These are phyloP conservation scores for Zygoascus flipseniorum DNA, from an alignment of 805 yeast species.

Conservation along the genomic window DNA sequence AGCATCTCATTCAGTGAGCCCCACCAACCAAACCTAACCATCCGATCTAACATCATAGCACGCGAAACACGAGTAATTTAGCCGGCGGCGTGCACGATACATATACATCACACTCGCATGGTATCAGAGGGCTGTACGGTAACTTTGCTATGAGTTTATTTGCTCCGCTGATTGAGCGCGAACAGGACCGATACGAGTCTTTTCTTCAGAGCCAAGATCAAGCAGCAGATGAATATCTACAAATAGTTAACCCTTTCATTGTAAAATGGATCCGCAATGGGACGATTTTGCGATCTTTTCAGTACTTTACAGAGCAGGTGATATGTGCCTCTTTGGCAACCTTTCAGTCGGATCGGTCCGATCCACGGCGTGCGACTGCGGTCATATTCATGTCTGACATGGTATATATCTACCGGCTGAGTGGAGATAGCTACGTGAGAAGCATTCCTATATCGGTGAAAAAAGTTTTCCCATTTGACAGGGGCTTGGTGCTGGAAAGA, in stretches of 20 bases:
- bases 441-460: conserved; percentile 62
- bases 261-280: conserved; percentile 46
- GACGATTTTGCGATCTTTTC: conserved; percentile 39
- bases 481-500: conserved; percentile 60
- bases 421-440: conserved; percentile 51
- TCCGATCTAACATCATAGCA: too few species aligned
- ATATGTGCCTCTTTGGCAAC: conserved; percentile 53
- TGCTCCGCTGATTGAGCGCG: neutral
- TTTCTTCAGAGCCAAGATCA: too few species aligned
- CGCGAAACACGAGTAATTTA: too few species aligned
- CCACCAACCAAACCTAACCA: too few species aligned
- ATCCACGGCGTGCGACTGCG: conserved; percentile 29
- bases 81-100: too few species aligned
- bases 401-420: conserved; percentile 52
- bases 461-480: conserved; percentile 53
- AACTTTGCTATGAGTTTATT: neutral
- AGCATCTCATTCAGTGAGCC: too few species aligned
- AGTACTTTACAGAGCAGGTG: conserved; percentile 40
- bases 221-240: conserved; percentile 4
- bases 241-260: conserved; percentile 11
- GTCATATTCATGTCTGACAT: conserved; percentile 54
- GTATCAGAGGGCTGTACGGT: too few species aligned
- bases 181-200: too few species aligned
- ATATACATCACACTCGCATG: too few species aligned
- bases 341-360: conserved; percentile 26